Evolutionary conservation across 2,329 filamentous ascomycete genomes (phyloP), one percentile per base, ranked within the genome.

Genomic region (Mariannaea sp.): DNA sequence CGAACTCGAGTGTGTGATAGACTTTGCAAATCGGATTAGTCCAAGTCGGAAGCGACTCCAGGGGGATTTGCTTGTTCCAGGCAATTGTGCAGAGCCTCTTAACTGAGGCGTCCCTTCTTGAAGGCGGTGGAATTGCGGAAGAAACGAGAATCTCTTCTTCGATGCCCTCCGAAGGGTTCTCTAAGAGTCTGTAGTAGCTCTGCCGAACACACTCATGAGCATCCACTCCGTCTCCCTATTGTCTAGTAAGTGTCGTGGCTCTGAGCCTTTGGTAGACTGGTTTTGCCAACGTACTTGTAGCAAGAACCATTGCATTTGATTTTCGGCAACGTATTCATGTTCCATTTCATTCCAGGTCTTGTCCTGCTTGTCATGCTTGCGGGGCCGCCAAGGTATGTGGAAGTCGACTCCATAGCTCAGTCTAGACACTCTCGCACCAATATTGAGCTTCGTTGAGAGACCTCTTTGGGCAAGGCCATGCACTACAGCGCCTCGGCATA

Each of bases 401-500:
- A 4, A 40, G 0, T 0, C 1, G 0, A 59, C 7, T 0, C 71
- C 70, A 17, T 70, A 73, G 9, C 67, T 71, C 5, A 56, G 41
- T 0, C 70, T 58, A 1, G 69, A 63, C 5, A 73, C 22, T 4
- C 70, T 62, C 1, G 59, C 36, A 5, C 49, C 48, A 0, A 71
- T 59, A 0, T 17, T 49, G 0, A 67, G 20, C 0, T 41, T 39
- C 0, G 42, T 2, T 0, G 40, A 53, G 0, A 58, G 35, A 0
- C 41, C 19, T 2, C 33, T 7, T 2, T 24, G 10, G 1, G 52
- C 47, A 1, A 71, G 47, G 0, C 68, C 69, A 0, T 62, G 59
- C 0, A 69, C 41, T 4, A 70, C 70, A 1, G 71, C 72, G 2
- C 72, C 70, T 0, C 70, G 66, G 16, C 68, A 70, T 4, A 73